Conservation (phyloP, 2,329 filamentous ascomycete species). For the Sporothrix dimorphospora region DNA sequence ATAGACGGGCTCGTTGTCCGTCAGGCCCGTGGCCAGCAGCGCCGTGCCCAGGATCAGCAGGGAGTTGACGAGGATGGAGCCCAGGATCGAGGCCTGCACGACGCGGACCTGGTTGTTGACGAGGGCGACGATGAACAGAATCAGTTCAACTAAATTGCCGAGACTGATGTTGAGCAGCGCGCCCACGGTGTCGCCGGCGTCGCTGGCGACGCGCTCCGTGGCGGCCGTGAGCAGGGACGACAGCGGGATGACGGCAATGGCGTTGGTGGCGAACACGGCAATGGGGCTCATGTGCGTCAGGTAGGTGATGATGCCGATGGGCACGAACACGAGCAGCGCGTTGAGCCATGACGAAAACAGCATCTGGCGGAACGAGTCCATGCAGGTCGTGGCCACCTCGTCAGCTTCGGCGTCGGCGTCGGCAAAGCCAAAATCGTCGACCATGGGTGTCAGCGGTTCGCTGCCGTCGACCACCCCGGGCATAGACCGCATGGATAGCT, state of each 20-base stretch:
- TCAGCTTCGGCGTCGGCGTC: background rate
- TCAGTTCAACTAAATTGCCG: constrained; percentile 77
- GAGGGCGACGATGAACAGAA: constrained; percentile 75
- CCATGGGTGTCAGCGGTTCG: background rate
- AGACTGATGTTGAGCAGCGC: constrained; percentile 53
- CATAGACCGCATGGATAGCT: constrained; percentile 4
- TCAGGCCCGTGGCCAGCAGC: constrained; percentile 73
- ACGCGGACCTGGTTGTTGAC: constrained; percentile 85
- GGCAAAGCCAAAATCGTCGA: background rate
- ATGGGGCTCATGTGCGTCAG: constrained; percentile 58
- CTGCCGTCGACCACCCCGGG: background rate
- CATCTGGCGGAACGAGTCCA: constrained; percentile 44
- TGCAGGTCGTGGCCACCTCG: constrained; percentile 14
- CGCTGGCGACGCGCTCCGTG: constrained; percentile 54
- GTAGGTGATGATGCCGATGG: constrained; percentile 71
- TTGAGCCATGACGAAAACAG: constrained; percentile 78
- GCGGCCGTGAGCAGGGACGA: constrained; percentile 73
- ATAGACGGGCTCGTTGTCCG: constrained; percentile 70
- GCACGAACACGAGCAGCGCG: constrained; percentile 74
- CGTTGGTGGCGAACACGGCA: constrained; percentile 72
- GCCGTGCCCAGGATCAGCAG: constrained; percentile 83
- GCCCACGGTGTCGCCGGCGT: constrained; percentile 30
- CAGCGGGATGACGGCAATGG: constrained; percentile 73
- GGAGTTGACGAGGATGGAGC: constrained; percentile 92
- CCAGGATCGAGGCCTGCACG: constrained; percentile 97